Evolutionary conservation across 169 alveolate genomes (phyloP), one percentile per base, ranked within the genome.

Genomic region (Cryptosporidium bovis): DNA sequence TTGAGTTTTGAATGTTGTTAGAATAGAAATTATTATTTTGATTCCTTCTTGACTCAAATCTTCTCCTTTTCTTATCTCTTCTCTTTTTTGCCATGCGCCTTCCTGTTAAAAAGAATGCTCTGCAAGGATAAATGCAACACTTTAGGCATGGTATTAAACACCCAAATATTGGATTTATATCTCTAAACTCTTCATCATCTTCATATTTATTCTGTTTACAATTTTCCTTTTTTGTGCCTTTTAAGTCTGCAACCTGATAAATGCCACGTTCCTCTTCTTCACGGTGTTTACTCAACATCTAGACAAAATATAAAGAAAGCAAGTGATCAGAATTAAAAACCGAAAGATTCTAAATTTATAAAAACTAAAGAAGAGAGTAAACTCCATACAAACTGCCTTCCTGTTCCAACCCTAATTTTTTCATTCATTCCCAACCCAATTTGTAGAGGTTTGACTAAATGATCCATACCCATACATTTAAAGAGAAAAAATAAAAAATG

Each of bases 141-240:
- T 60, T 77, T 34, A 77, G 51, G 62, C 87, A 77, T 0, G 87
- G 87, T 27, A 77, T 53, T 51, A 77, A 77, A 77, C 87, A 77
- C 33, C 87, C 87, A 77, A 56, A 20, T 27, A 77, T 36, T 27
- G 87, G 87, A 36, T 77, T 77, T 44, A 77, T 62, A 13, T 77
- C 87, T 33, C 44, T 77, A 18, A 77, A 62, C 18, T 77, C 87
- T 18, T 24, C 65, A 36, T 60, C 64, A 3, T 33, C 48, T 48
- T 40, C 64, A 62, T 20, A 40, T 20, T 56, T 51, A 20, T 40
- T 34, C 0, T 8, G 0, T 40, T 40, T 40, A 8, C 48, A 40
- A 40, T 8, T 6, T 40, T 40, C 48, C 48, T 40, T 40, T 12
- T 16, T 77, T 50, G 10, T 60, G 44, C 87, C 71, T 56, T 44